Conservation (phyloP, 164 flowering plant species). For the Akebia trifoliata region DNA sequence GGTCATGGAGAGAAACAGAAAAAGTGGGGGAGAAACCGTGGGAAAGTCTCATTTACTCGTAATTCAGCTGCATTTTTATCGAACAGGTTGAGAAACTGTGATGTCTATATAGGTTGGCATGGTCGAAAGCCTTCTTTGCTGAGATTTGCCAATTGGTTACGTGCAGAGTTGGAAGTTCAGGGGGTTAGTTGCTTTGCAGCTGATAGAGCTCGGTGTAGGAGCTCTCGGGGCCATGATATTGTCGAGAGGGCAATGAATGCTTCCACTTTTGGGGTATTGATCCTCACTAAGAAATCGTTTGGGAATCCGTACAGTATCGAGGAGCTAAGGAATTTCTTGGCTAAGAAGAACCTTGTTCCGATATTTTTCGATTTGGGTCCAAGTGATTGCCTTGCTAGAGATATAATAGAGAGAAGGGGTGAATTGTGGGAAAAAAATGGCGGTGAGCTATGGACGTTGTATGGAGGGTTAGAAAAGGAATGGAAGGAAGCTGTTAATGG, state of each 20-base stretch:
- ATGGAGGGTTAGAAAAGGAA: conserved; percentile 84
- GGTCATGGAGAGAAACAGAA: conserved; percentile 36
- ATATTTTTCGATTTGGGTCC: conserved; percentile 80
- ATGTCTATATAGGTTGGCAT: conserved; percentile 82
- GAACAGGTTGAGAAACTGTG: conserved; percentile 66
- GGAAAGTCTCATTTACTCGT: conserved; percentile 32
- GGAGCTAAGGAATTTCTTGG: conserved; percentile 68
- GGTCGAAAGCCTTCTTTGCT: conserved; percentile 72
- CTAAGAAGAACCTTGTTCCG: conserved; percentile 81
- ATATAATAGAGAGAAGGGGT: conserved; percentile 82
- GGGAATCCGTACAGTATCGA: conserved; percentile 80
- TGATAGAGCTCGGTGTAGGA: conserved; percentile 73
- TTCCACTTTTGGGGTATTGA: conserved; percentile 70
- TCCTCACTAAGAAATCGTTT: conserved; percentile 76
- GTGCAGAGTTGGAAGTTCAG: conserved; percentile 81
- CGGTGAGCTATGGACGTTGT: conserved; percentile 74
- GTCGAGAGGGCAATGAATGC: conserved; percentile 81
- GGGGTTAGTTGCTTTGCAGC: conserved; percentile 82
- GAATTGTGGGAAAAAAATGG: conserved; percentile 89
- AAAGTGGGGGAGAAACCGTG: conserved; percentile 34
- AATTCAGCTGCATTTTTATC: conserved; percentile 42
- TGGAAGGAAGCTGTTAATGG: conserved; percentile 84
- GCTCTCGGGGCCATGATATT: conserved; percentile 56
- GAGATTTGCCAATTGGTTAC: conserved; percentile 82
- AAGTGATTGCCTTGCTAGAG: conserved; percentile 77